A percentile compares a stretch with the other conserved stretches of the same genome.
Evolutionary conservation across 108 stramenopile species (phyloP).

Genomic region (Pseudonitzschia delicatissima): DNA sequence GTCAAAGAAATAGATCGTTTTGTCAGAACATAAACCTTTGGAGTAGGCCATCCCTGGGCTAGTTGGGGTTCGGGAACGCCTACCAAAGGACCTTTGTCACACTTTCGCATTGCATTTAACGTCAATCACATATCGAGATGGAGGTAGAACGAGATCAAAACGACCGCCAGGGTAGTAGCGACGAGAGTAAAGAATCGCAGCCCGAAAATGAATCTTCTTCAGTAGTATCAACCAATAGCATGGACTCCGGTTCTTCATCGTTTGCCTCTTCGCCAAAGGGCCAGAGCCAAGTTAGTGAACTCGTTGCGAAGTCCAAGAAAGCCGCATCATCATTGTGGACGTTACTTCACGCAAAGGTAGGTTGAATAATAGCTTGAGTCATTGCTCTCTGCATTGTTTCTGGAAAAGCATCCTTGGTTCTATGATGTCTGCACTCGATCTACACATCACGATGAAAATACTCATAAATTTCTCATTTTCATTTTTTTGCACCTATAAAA

Average conservation of each 20-base stretch:
- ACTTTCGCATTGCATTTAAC: not conserved
- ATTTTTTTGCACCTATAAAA: not conserved
- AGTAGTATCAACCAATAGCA: not conserved
- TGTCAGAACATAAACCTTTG: too few species aligned
- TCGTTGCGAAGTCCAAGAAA: slow-evolving; percentile 76
- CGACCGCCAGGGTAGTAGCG: not conserved
- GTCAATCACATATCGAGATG: not conserved
- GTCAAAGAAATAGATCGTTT: too few species aligned
- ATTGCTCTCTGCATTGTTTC: not conserved
- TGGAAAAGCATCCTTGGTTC: not conserved
- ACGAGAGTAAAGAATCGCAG: not conserved
- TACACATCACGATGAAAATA: not conserved
- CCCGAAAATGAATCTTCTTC: slow-evolving; percentile 3
- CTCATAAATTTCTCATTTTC: slow-evolving; percentile 16
- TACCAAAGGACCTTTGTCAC: not conserved
- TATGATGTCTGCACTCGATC: not conserved
- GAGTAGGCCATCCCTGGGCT: too few species aligned
- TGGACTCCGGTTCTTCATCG: not conserved
- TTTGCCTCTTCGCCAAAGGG: slow-evolving; percentile 3
- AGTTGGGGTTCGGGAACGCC: not conserved
- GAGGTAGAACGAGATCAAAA: not conserved
- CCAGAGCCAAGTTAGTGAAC: slow-evolving; percentile 41
- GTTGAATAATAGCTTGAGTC: slow-evolving; percentile 18
- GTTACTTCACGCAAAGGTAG: slow-evolving; percentile 83
- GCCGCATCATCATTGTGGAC: slow-evolving; percentile 81